Evolutionary conservation across 805 yeast species (phyloP).

Genomic region (Zygosaccharomyces pseudorouxii): DNA sequence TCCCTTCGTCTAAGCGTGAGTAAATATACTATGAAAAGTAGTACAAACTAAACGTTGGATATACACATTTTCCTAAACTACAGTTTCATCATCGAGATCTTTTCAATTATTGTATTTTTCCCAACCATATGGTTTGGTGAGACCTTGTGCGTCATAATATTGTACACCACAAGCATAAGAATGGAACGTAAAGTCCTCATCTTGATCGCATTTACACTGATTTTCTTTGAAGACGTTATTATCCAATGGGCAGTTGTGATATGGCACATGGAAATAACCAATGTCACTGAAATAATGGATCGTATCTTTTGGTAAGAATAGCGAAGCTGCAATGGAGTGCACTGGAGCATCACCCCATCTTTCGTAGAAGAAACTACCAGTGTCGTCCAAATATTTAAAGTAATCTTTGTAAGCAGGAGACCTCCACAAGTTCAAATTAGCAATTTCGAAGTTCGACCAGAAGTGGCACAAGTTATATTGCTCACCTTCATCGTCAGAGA

Average conservation of each 20-base stretch:
- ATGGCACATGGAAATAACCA: constrained; percentile 76
- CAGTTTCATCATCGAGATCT: neutral
- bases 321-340: constrained; percentile 73
- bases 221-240: constrained; percentile 49
- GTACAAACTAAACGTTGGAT: neutral
- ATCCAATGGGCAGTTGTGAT: constrained; percentile 72
- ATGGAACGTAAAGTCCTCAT: constrained; percentile 67
- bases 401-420: constrained; percentile 61
- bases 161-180: constrained; percentile 64
- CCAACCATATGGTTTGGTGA: constrained; percentile 62
- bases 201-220: constrained; percentile 70
- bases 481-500: constrained; percentile 65
- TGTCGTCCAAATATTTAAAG: constrained; percentile 60
- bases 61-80: neutral
- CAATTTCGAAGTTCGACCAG: constrained; percentile 86
- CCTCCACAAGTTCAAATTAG: constrained; percentile 67
- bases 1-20: neutral
- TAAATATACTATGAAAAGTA: neutral
- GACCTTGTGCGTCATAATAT: constrained; percentile 48
- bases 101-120: constrained; percentile 34
- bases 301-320: constrained; percentile 59
- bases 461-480: constrained; percentile 81
- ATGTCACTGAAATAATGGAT: constrained; percentile 74
- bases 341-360: constrained; percentile 94
- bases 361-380: constrained; percentile 83